phyloP scores from a whole-genome alignment of 257 asterid genomes.

The Misopates orontium region DNA sequence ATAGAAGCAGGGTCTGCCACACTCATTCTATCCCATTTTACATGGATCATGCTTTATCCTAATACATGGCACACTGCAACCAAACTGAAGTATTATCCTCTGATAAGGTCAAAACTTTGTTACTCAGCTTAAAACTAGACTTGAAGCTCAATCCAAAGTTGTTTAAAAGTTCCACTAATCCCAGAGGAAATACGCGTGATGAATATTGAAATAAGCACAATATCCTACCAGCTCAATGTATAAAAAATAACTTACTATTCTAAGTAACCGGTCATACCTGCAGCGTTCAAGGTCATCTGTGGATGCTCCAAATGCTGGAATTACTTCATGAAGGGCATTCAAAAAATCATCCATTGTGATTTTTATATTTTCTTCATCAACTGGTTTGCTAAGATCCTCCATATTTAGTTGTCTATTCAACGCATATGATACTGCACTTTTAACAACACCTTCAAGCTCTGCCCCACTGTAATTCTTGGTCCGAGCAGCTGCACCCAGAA shows the following conservation, averaged over 20 bases:
- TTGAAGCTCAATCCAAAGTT: background rate
- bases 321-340: conserved; percentile 77
- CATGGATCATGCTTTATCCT: background rate
- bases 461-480: conserved; percentile 98
- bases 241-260: conserved; percentile 5
- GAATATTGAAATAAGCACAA: conserved; percentile 11
- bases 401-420: conserved; percentile 81
- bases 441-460: conserved; percentile 98
- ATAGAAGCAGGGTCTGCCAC: background rate
- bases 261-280: conserved; percentile 58
- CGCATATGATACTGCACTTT: conserved; percentile 99
- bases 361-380: conserved; percentile 92
- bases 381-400: conserved; percentile 90
- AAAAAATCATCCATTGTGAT: conserved; percentile 90
- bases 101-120: background rate
- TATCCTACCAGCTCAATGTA: background rate
- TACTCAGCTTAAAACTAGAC: conserved; percentile 4
- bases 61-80: background rate
- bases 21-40: background rate
- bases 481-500: conserved; percentile 77
- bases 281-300: conserved; percentile 98
- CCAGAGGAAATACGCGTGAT: conserved; percentile 2
- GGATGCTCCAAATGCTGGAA: conserved; percentile 98
- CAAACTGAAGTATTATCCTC: conserved; percentile 14
- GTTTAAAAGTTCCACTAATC: conserved; percentile 3